Evolutionary conservation across 305 asterid genomes (phyloP), one percentile per base, ranked within the genome.

Genomic region (Fraxinus sp.): DNA sequence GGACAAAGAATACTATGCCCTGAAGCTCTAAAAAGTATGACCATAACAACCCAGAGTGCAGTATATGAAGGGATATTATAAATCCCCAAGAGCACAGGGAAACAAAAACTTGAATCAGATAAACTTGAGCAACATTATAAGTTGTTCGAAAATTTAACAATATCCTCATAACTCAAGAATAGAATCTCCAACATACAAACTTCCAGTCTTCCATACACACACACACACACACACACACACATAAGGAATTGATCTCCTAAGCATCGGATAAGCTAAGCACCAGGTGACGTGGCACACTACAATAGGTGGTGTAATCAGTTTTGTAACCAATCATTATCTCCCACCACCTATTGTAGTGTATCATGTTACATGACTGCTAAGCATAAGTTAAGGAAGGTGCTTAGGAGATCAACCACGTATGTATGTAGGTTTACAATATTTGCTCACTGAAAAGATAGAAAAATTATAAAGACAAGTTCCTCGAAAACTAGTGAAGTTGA

Each of bases 401-500:
- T 41, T 41, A 10, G 16, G 16, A 41, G 52, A 41, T 41, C 52
- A 41, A 11, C 52, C 52, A 2, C 10, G 16, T 41, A 41, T 41
- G 14, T 39, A 39, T 8, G 46, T 41, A 41, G 52, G 71, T 59
- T 59, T 20, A 20, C 32, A 59, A 20, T 59, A 59, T 59, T 6
- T 59, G 71, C 71, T 59, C 71, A 11, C 75, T 68, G 39, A 26
- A 26, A 68, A 28, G 75, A 28, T 32, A 30, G n/a, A 68, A 20
- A 3, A 30, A 75, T 41, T 64, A 55, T 52, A 71, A 57, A 43
- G 46, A 77, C 37, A 11, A n/a, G 62, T 68, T 35, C 66, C 43
- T 77, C 10, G 4, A 59, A 81, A 82, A 39, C 46, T 5, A 30
- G 24, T 71, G 78, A 79, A 70, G 55, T 36, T 22, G 80, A 77